Evolutionary conservation across 176 grass and related monocot genomes (phyloP), one percentile per base, ranked within the genome.

Genomic region (Bonia amplexicaulis): DNA sequence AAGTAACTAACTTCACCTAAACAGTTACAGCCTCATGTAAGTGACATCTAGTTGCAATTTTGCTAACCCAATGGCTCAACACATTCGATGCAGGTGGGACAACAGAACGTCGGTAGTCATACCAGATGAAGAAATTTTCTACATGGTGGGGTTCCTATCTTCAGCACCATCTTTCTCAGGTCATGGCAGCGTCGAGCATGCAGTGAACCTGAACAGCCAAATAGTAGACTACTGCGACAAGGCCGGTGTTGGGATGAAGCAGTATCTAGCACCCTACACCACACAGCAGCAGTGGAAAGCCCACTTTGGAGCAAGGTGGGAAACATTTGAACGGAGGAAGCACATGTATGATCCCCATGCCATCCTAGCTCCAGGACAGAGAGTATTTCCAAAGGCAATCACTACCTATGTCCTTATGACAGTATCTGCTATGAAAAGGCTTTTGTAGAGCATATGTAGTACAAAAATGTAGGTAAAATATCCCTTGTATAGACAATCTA

Each of bases 231-330:
- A 91, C 88, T 99, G 96, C 33, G 77, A 80, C 52, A 72, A 71
- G 41, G 75, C 88, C 4, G 64, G 71, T 19, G 87, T 96, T 59
- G 75, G 82, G 53, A 94, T 96, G 90, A 99, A 99, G 79, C 93
- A 96, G 81, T 99, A 99, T 77, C 79, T 99, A 66, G 91, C 96
- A 20, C 78, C 91, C 86, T 93, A 99, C 84, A 84, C 78, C 40
- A 91, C 91, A 25, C 90, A 91, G 79, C 83, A 92, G 69, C 88
- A 99, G 87, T 96, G 96, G 96, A 94, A 80, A 87, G 78, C 86
- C 84, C 96, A 99, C 93, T 99, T 96, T 81, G 96, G 96, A 31
- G 93, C 77, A 63, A 92, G 88, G 61, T 99, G 96, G 96, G 93
- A 92, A 84, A 94, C 79, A 85, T 99, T 99, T 89, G 82, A 80